A percentile compares a stretch with the other conserved stretches of the same genome.
These are phyloP conservation scores for Neonectria coccinea DNA, from an alignment of 2,329 filamentous ascomycete species.

Conservation along the genomic window DNA sequence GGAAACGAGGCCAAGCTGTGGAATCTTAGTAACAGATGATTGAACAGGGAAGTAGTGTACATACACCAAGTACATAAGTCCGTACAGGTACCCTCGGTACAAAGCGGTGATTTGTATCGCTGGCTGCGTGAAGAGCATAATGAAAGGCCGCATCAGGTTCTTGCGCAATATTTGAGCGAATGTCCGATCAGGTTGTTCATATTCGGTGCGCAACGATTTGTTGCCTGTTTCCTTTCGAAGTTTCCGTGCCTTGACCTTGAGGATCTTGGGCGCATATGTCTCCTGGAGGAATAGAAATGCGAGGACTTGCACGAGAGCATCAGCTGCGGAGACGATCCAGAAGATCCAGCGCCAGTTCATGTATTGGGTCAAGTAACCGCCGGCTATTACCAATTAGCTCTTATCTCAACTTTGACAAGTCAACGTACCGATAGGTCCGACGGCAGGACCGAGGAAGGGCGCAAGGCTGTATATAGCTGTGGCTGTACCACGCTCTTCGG, in stretches of 20 bases:
- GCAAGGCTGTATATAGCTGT: constrained; percentile 52
- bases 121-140: constrained; percentile 62
- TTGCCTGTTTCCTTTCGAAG: constrained; percentile 48
- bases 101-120: constrained; percentile 62
- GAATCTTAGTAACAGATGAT: background rate
- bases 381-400: constrained; percentile 39
- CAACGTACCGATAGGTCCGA: constrained; percentile 54
- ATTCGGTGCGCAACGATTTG: constrained; percentile 43
- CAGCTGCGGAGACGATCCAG: constrained; percentile 56
- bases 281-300: constrained; percentile 55
- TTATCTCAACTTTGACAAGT: too few species aligned
- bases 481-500: constrained; percentile 53
- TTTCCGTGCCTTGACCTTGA: constrained; percentile 44
- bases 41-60: background rate
- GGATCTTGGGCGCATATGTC: constrained; percentile 52
- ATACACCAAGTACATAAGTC: constrained; percentile 64
- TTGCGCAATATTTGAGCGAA: constrained; percentile 42
- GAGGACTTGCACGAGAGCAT: constrained; percentile 48
- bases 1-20: constrained; percentile 63
- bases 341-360: constrained; percentile 59
- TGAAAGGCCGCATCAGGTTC: constrained; percentile 59
- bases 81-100: constrained; percentile 64
- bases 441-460: constrained; percentile 58
- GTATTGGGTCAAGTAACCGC: constrained; percentile 54
- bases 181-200: constrained; percentile 42